phyloP scores from a whole-genome alignment of 495 filamentous ascomycete species.

The Aspergillus haitiensis region DNA sequence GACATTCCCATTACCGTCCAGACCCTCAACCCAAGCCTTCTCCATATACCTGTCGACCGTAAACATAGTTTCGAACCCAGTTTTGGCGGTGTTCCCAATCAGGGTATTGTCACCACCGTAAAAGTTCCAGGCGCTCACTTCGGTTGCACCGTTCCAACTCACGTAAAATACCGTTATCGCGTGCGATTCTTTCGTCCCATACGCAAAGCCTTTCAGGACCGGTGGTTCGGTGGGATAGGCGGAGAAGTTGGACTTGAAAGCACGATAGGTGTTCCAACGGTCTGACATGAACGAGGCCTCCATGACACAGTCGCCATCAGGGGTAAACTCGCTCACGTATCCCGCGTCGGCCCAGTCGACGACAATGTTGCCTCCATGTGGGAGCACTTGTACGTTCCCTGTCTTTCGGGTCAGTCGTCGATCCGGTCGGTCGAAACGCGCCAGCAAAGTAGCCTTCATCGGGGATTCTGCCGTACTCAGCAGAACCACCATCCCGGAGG shows the following conservation, averaged over 20 bases:
- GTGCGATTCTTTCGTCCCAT: constrained; percentile 29
- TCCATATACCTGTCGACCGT: constrained; percentile 37
- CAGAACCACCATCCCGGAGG: constrained; percentile 52
- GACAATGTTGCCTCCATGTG: constrained; percentile 51
- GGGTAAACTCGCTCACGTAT: constrained; percentile 54
- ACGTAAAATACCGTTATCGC: constrained; percentile 38
- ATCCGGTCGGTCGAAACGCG: constrained; percentile 47
- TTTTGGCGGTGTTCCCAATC: constrained; percentile 34
- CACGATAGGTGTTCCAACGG: constrained; percentile 38
- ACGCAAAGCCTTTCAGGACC: constrained; percentile 32
- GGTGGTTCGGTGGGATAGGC: constrained; percentile 32
- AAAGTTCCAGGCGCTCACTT: constrained; percentile 39
- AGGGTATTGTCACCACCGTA: constrained; percentile 29
- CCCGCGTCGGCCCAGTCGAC: constrained; percentile 57
- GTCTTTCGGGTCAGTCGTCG: constrained; percentile 51
- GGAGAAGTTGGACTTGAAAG: constrained; percentile 38
- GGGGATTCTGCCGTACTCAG: constrained; percentile 39
- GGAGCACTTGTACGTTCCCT: constrained; percentile 54
- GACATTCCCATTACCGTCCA: constrained; percentile 25
- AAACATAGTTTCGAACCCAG: constrained; percentile 40
- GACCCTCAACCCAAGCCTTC: constrained; percentile 33
- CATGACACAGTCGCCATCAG: constrained; percentile 51
- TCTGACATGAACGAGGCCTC: constrained; percentile 33
- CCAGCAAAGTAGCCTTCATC: constrained; percentile 42
- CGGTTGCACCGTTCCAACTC: constrained; percentile 49